Base-by-base conservation (phyloP, 805 yeast species). In the Pichia exigua region DNA sequence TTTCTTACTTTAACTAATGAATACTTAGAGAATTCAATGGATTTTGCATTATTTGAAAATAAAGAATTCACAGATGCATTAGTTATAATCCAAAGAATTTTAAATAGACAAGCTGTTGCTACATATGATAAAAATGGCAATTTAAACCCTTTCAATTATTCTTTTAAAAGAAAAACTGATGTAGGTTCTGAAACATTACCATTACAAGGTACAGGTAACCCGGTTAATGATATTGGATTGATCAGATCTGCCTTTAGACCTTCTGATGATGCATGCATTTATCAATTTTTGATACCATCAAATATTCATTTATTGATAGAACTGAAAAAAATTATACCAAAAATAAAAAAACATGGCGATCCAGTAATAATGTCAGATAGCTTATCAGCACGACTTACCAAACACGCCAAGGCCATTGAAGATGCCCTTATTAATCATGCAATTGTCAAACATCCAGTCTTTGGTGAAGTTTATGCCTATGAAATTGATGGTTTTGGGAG, bases 401-500 rank as follows among this genome's bases (percentile, higher is more conserved):
- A 15, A 45, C 57, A 1, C 71, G 74, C 48, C 9, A 49, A 61
- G 2, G 94, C 88, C 1, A 80, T 89, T 44, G 74, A 77, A 61
- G 69, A 77, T 17, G 39, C 39, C 4, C 18, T 35, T n/a, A 6
- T 10, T 7, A n/a, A 35, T 39, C 73, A 78, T 65, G 96, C 87
- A 0, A 75, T 83, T 2, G 73, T 81, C n/a, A 68, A 79, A 3
- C 94, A 89, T 64, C 82, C 85, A 2, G 66, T 58, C 12, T 85
- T 72, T 65, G 96, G 96, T 1, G 73, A 76, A 54, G 96, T 89
- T 6, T 87, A 79, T 59, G 96, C 97, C 0, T 89, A 83, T 60
- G 97, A 89, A 65, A 83, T 89, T 20, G 97, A 90, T 65, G 96
- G 96, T 0, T 89, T 76, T 62, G 95, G 95, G 2, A 74, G 94